Percentiles rank a stretch among this genome's conserved stretches.
Evolutionary conservation across 139 green algal species (phyloP).

Genomic region (Zygnema cylindricum): DNA sequence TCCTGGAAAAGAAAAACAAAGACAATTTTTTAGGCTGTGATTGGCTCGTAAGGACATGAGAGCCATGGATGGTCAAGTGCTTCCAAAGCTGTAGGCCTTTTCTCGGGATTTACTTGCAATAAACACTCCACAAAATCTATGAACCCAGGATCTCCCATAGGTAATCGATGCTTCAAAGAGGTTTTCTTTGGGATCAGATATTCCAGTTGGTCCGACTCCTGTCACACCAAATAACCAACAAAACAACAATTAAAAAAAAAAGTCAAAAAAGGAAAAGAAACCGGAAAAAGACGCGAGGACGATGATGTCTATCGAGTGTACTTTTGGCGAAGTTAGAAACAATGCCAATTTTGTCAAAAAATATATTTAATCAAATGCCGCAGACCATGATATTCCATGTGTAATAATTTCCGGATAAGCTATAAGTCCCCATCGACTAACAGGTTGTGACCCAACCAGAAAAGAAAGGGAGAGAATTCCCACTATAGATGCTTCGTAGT

Average conservation of each 20-base stretch:
- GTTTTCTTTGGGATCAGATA: slow-evolving; percentile 70
- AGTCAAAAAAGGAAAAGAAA: too few relatives aligned
- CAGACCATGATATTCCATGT: too few relatives aligned
- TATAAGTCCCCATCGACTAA: too few relatives aligned
- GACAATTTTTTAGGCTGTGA: too few relatives aligned
- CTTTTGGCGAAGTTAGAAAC: neutral
- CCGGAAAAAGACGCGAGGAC: too few relatives aligned
- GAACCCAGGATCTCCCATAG: slow-evolving; percentile 36
- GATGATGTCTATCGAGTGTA: neutral
- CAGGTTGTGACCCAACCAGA: too few relatives aligned
- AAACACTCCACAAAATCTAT: slow-evolving; percentile 54
- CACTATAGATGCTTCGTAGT: too few relatives aligned
- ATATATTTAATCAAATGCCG: too few relatives aligned
- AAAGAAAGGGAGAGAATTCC: too few relatives aligned
- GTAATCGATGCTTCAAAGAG: slow-evolving; percentile 42
- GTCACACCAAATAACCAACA: neutral
- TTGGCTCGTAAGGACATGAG: slow-evolving; percentile 47
- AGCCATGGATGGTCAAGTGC: slow-evolving; percentile 59
- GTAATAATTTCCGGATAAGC: neutral
- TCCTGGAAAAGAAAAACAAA: too few relatives aligned
- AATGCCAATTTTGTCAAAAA: neutral
- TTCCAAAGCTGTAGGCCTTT: slow-evolving; percentile 46
- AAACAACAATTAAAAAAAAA: neutral
- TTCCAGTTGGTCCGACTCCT: slow-evolving; percentile 56
- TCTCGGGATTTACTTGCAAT: slow-evolving; percentile 51